Base-by-base conservation (phyloP, 345 rosid species). In the Boechera retrofracta region DNA sequence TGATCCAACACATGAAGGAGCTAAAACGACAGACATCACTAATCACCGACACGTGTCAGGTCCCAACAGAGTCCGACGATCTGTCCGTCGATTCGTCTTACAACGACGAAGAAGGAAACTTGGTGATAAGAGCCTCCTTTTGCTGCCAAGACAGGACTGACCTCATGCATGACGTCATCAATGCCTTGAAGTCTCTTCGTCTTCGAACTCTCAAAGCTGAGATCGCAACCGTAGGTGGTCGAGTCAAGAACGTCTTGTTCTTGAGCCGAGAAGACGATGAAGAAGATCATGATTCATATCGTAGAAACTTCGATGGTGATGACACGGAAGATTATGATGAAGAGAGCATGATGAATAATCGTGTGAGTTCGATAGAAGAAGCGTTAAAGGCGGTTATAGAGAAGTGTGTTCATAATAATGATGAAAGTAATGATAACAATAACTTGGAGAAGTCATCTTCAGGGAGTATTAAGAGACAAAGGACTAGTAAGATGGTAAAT, bases 331-430 rank as follows among this genome's bases (percentile, higher is more conserved):
- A 26, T 38, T 66, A 54, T 69, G 61, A 36, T 47, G 79, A 69
- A 74, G 71, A 55, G 18, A 79, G 42, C 64, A 69, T 64, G 80
- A 79, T 28, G 69, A 62, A 75, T 69, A 35, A 87, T 77, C 83
- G 80, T 29, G 79, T 88, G 76, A 86, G 88, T 74, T 89, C 94
- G 24, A 87, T 95, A 65, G 91, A 95, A 74, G 97, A 91, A 85
- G 98, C 96, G 33, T 82, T 95, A 65, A 95, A 92, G 74, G 89
- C 87, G 3, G 99, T 95, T 41, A 92, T 95, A 89, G 97, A 95
- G 86, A 92, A 88, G 86, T 74, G 79, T 70, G 83, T 81, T 24
- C 55, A 72, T 39, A 65, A 49, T 57, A 65, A 71, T 38, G 77
- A 71, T 64, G 77, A 57, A 10, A 71, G 32, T 48, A 77, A 77